Evolutionary conservation across 2,329 filamentous ascomycete species (phyloP), one percentile per base, ranked within the genome.

Genomic region (Paecilomyces fulvus): DNA sequence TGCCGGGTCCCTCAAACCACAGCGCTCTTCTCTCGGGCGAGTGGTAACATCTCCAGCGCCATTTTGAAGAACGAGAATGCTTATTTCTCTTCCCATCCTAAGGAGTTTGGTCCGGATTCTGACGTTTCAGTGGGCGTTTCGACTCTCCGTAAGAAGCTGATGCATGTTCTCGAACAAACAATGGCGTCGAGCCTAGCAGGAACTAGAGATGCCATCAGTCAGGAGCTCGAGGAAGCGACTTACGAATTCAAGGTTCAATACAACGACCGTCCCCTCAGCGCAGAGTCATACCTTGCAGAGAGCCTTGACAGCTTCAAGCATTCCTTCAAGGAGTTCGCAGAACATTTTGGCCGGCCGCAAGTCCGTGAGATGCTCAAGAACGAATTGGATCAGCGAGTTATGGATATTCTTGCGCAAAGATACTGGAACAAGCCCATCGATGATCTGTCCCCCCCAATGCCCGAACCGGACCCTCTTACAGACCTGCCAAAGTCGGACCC

Each of bases 231-330:
- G 67, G 94, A 99, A 73, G 92, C 94, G 2, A 92, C 90, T 0
- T 99, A 99, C 68, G 92, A 99, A 73, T 99, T 96, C 80, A 99
- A 99, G 72, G 94, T 99, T 4, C 95, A 99, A 72, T 99, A 99
- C 76, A 99, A 99, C 67, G 94, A 99, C 70, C 86, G 94, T 6
- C 90, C 92, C 1, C 79, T 99, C 33, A 96, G 90, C 53, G 94
- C 94, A 1, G 94, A 99, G 70, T 96, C 92, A 3, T 99, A 99
- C 69, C 82, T 99, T 43, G 94, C 94, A 1, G 94, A 97, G 72
- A 95, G 89, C 63, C 78, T 99, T 3, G 94, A 99, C 71, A 86
- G 87, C 20, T 97, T 99, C 81, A 99, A 99, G 75, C 95, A 97
- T 72, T 90, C 90, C 0, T 99, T 99, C 77, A 96, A 96, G 70